Conservation (phyloP, 2,329 filamentous ascomycete species). For the Colletotrichum filicis region DNA sequence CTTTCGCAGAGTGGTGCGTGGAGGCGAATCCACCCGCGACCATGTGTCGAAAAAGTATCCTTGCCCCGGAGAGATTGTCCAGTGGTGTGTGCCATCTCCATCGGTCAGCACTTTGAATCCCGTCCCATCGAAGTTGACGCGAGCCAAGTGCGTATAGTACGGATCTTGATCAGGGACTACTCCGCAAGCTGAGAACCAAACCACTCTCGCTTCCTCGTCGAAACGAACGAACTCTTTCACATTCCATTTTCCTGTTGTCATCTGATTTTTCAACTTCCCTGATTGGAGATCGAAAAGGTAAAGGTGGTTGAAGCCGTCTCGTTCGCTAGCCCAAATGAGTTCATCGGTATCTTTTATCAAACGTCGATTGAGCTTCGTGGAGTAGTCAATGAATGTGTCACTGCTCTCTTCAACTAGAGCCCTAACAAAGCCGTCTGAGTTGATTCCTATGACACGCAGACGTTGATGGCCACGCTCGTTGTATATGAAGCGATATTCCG, state of each 20-base stretch:
- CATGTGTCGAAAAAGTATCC: neutral
- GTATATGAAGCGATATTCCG: conserved; percentile 42
- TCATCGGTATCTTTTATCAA: conserved; percentile 26
- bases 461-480: conserved; percentile 43
- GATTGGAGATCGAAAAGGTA: conserved; percentile 39
- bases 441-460: conserved; percentile 38
- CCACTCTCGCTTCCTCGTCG: neutral
- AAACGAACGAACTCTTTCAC: neutral
- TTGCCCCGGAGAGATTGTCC: conserved; percentile 37
- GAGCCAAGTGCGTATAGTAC: conserved; percentile 40
- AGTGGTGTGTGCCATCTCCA: conserved; percentile 42
- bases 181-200: conserved; percentile 34
- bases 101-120: conserved; percentile 39
- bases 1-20: neutral
- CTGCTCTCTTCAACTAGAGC: conserved; percentile 40
- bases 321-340: conserved; percentile 43
- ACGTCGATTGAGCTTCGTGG: conserved; percentile 14
- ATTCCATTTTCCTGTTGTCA: conserved; percentile 42
- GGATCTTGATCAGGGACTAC: conserved; percentile 39
- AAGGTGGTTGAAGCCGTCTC: conserved; percentile 43
- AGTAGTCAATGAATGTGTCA: conserved; percentile 38
- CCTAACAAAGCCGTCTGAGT: conserved; percentile 32
- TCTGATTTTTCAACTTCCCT: conserved; percentile 29
- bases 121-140: conserved; percentile 42
- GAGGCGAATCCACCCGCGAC: neutral